These are phyloP conservation scores for Chamaecrista fasciculata DNA, from an alignment of 306 rosid genomes.

Conservation along the genomic window DNA sequence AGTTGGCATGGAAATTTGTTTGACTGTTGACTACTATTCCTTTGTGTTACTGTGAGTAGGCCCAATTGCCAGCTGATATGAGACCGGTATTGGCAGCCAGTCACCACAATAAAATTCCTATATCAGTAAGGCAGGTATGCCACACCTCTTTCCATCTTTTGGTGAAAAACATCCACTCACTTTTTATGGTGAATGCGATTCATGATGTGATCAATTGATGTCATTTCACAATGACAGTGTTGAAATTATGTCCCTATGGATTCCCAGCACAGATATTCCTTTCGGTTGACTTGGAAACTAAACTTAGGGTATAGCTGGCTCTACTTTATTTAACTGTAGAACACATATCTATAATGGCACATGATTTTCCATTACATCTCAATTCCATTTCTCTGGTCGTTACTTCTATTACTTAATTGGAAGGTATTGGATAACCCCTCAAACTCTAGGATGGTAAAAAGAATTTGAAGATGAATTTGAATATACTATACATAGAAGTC, in stretches of 20 bases:
- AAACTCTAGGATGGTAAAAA: not conserved
- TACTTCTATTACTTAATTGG: slow-evolving; percentile 10
- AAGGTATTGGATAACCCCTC: not conserved
- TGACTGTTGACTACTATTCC: slow-evolving; percentile 30
- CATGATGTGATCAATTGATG: not conserved
- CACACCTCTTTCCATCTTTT: slow-evolving; percentile 3
- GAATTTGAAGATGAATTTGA: slow-evolving; percentile 4
- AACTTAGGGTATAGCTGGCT: slow-evolving; percentile 11
- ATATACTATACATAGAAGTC: slow-evolving; percentile 1
- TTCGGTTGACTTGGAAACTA: slow-evolving; percentile 17
- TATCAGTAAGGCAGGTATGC: slow-evolving; percentile 90
- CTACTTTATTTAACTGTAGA: slow-evolving; percentile 5
- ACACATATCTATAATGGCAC: slow-evolving; percentile 21
- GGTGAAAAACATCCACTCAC: not conserved
- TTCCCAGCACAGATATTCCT: not conserved
- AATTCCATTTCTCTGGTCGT: not conserved
- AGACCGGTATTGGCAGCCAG: slow-evolving; percentile 72
- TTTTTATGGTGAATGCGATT: slow-evolving; percentile 9
- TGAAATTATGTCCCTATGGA: slow-evolving; percentile 27
- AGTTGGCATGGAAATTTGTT: slow-evolving; percentile 25
- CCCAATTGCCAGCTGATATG: slow-evolving; percentile 85
- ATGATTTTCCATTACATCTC: slow-evolving; percentile 14
- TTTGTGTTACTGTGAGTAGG: slow-evolving; percentile 60
- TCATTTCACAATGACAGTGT: slow-evolving; percentile 2
- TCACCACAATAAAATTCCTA: slow-evolving; percentile 76